Conservation (phyloP, 148 eudicot genomes). For the Rhododendron kiyosumense region DNA sequence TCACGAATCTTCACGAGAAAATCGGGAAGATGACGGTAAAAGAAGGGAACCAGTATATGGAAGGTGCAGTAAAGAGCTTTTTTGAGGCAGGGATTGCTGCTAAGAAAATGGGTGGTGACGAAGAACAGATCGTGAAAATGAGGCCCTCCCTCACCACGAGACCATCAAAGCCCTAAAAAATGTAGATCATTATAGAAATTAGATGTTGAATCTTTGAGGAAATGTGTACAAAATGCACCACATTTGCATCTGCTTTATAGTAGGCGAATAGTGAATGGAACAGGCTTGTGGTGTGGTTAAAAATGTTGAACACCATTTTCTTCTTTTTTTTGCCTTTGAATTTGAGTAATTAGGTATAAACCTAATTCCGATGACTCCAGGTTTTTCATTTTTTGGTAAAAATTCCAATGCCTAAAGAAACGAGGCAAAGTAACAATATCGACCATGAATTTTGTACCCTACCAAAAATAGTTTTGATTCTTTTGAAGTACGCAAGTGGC, state of each 20-base stretch:
- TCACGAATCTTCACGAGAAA: conserved; percentile 39
- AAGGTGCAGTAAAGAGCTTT: conserved; percentile 57
- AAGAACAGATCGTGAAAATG: conserved; percentile 70
- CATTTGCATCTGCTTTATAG: neutral
- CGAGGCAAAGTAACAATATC: too few species aligned
- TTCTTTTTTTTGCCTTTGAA: neutral
- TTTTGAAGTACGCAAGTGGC: too few species aligned
- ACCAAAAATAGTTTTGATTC: too few species aligned
- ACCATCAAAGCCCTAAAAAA: conserved; percentile 22
- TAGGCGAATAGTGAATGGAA: neutral
- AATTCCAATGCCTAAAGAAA: too few species aligned
- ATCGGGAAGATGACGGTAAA: conserved; percentile 57
- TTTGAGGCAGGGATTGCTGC: conserved; percentile 66
- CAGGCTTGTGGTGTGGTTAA: neutral
- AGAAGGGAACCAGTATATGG: conserved; percentile 74
- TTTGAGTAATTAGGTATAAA: neutral
- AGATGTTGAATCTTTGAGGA: neutral
- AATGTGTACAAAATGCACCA: neutral
- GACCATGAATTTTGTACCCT: too few species aligned
- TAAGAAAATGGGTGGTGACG: conserved; percentile 57
- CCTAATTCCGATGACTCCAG: neutral
- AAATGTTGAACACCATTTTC: neutral
- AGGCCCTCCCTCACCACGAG: conserved; percentile 75
- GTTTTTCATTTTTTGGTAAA: too few species aligned
- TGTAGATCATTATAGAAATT: neutral